Base-by-base conservation (phyloP, 441 rosid species). In the Corymbia calophylla region DNA sequence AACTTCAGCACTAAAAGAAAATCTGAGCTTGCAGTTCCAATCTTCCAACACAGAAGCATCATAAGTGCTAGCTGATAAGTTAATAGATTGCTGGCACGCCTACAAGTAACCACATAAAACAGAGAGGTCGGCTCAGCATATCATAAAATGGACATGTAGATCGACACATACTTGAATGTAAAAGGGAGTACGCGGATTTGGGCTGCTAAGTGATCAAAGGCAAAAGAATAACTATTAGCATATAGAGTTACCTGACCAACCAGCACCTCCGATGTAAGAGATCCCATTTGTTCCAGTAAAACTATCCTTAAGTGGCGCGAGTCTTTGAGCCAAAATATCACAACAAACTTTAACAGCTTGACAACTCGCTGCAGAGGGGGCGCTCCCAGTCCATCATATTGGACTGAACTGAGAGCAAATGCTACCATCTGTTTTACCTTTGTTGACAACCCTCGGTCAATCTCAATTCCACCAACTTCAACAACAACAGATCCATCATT, bases 401-500 rank as follows among this genome's bases (percentile, higher is more conserved):
- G 92, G 85, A 95, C 89, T 87, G 92, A 93, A 85, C 98, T 92
- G 62, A 98, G 97, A 27, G 94, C 95, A 94, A 91, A 97, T 87
- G 99, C 99, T 90, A 94, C 95, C 94, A 94, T 95, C 92, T 98
- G 99, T 91, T 98, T 98, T 44, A 93, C 99, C 93, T 98, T 98
- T 29, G 99, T 97, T 98, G 98, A 98, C 17, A 98, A 95, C 64
- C 99, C 99, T 94, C 96, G 99, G 68, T 99, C 99, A 21, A 98
- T 88, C 93, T 97, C 99, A 92, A 94, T 93, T 56, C 99, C 99
- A 85, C 97, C 99, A 90, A 98, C 97, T 93, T 98, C 99, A 90
- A 95, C 98, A 73, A 87, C 97, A 89, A 97, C 53, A 44, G 99
- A 98, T 8, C 98, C 99, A 47, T 97, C 99, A 14, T 96, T 88